phyloP scores from a whole-genome alignment of 148 eudicot species.

The Persicaria tinctoria region DNA sequence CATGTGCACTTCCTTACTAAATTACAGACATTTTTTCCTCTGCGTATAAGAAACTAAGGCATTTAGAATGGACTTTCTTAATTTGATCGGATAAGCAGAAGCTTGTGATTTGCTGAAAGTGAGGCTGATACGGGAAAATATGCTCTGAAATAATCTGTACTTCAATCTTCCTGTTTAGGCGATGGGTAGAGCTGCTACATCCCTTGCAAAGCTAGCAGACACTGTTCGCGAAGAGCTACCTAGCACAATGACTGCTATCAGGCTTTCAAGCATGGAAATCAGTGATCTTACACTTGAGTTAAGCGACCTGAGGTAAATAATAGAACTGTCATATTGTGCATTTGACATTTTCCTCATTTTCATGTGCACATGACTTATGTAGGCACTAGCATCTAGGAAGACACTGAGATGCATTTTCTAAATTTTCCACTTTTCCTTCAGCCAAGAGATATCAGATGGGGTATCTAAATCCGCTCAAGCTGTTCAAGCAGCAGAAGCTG shows the following conservation, averaged over 20 bases:
- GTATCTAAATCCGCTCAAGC: slow-evolving; percentile 81
- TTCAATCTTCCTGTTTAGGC: slow-evolving; percentile 37
- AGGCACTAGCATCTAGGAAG: background rate
- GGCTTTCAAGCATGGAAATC: slow-evolving; percentile 90
- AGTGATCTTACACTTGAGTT: slow-evolving; percentile 89
- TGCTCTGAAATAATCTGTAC: background rate
- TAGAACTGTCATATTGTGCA: background rate
- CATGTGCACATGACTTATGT: background rate
- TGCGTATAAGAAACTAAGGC: no score
- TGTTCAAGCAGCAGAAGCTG: slow-evolving; percentile 90
- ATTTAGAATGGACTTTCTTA: background rate
- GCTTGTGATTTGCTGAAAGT: background rate
- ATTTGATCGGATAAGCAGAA: background rate
- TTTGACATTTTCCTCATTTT: background rate
- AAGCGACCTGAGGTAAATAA: slow-evolving; percentile 65
- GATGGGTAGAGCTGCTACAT: slow-evolving; percentile 68
- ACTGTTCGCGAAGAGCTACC: slow-evolving; percentile 86
- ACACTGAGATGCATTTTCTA: no score
- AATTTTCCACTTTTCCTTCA: slow-evolving; percentile 17
- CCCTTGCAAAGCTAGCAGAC: slow-evolving; percentile 81
- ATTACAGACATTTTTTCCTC: no score
- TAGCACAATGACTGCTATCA: slow-evolving; percentile 84
- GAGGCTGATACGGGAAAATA: background rate
- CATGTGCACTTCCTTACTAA: background rate
- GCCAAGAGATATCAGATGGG: slow-evolving; percentile 89